Conservation (phyloP, 163 green algal genomes). For the Scenedesmus sp. region DNA sequence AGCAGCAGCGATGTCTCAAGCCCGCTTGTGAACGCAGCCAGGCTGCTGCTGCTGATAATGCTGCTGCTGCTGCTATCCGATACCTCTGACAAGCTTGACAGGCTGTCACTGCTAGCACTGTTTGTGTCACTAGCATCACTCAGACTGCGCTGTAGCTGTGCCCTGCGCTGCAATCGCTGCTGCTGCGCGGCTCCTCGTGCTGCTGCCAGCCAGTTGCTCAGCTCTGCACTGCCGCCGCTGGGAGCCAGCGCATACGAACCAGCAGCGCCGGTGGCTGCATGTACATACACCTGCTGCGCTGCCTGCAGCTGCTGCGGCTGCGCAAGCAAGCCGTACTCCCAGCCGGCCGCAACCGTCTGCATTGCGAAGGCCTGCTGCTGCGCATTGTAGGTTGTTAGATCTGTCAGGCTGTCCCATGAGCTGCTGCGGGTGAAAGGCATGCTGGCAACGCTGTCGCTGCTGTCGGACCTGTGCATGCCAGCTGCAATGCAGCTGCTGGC, state of each 20-base stretch:
- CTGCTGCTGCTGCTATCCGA: constrained; percentile 17
- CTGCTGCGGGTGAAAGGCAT: neutral
- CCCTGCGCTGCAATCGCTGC: neutral
- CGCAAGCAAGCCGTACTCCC: neutral
- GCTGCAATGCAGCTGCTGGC: neutral
- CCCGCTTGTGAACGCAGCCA: neutral
- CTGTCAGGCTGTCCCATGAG: neutral
- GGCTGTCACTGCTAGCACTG: constrained; percentile 25
- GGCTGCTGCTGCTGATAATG: neutral
- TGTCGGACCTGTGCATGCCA: neutral
- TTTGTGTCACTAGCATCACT: neutral
- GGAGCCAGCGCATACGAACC: neutral
- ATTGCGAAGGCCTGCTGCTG: neutral
- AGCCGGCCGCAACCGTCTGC: neutral
- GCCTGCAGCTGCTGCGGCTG: constrained; percentile 15
- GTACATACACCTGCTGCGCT: neutral
- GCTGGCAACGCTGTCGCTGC: neutral
- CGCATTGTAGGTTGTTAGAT: neutral
- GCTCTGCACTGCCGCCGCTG: constrained; percentile 8
- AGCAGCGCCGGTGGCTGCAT: neutral
- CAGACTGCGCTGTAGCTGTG: neutral
- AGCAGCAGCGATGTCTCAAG: constrained; percentile 8
- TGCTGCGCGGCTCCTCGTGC: neutral
- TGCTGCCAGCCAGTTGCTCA: constrained; percentile 33
- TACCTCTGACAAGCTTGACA: neutral